These are phyloP conservation scores for Hygrocybe coccinea DNA, from an alignment of 768 basidiomycete genomes.

Conservation along the genomic window DNA sequence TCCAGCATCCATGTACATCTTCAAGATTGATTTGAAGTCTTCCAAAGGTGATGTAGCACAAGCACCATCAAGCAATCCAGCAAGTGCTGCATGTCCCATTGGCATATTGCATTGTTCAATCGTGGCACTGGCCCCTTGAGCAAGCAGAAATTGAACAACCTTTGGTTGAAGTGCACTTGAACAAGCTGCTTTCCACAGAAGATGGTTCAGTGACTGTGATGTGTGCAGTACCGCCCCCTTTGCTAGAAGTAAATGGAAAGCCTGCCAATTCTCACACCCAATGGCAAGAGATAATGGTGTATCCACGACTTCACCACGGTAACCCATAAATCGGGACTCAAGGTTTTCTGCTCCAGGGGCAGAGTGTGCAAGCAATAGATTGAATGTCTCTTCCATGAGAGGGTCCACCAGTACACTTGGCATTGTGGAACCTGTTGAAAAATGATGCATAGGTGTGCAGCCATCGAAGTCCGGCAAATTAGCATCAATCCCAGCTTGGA, in stretches of 20 bases:
- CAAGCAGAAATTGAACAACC: neutral
- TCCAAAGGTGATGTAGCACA: neutral
- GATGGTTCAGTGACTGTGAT: neutral
- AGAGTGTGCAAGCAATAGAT: constrained; percentile 6
- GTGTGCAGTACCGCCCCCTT: constrained; percentile 9
- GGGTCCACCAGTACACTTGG: neutral
- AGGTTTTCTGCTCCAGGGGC: constrained; percentile 10
- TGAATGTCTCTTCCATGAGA: constrained; percentile 6
- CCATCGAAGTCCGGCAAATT: too few relatives aligned
- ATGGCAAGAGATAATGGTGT: constrained; percentile 11
- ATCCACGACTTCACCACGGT: neutral
- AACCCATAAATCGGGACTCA: neutral
- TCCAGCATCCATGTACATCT: neutral
- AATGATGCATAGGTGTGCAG: too few relatives aligned
- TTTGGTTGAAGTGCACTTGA: neutral
- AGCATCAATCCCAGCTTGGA: too few relatives aligned
- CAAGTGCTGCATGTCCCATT: neutral
- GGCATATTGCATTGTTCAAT: neutral
- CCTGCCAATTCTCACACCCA: constrained; percentile 4
- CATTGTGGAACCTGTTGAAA: too few relatives aligned
- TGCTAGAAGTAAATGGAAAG: constrained; percentile 3
- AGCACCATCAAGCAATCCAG: neutral
- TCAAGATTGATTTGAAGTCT: neutral
- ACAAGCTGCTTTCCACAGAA: too few relatives aligned
- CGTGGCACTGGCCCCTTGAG: neutral